phyloP scores from a whole-genome alignment of 78 protist species.

The Cavenderia fasciculata region DNA sequence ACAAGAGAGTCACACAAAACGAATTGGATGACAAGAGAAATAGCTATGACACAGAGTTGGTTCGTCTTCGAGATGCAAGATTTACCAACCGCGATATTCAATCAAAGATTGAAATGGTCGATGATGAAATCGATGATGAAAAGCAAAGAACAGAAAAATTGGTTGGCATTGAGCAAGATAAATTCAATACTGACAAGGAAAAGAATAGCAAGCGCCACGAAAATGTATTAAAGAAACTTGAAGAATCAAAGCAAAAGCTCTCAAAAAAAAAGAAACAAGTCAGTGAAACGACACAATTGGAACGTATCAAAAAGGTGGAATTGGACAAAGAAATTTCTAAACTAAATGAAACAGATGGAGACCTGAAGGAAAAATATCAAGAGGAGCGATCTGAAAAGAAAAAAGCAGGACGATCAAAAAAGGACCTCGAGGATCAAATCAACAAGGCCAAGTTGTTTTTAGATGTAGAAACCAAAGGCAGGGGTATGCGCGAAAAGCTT shows the following conservation, averaged over 20 bases:
- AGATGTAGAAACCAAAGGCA: constrained; percentile 6
- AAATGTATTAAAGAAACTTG: constrained; percentile 37
- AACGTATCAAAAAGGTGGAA: not conserved
- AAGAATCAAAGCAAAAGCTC: constrained; percentile 17
- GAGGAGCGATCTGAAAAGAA: constrained; percentile 33
- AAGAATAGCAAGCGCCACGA: constrained; percentile 12
- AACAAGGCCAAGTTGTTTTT: constrained; percentile 27
- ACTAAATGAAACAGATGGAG: constrained; percentile 6
- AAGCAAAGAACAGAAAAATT: constrained; percentile 26
- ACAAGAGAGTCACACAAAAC: constrained; percentile 34
- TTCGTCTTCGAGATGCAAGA: constrained; percentile 39
- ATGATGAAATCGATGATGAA: constrained; percentile 52
- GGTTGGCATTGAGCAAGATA: constrained; percentile 23
- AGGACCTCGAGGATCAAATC: constrained; percentile 50
- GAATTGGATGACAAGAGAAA: constrained; percentile 12
- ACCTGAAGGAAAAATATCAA: constrained; percentile 7
- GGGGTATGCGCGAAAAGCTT: constrained; percentile 11
- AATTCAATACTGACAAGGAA: not conserved
- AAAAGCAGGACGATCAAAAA: constrained; percentile 14
- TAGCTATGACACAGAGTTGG: constrained; percentile 3
- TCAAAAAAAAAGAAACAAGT: constrained; percentile 1
- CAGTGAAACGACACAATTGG: constrained; percentile 1
- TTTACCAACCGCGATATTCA: constrained; percentile 36
- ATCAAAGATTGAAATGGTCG: not conserved
- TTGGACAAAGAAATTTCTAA: constrained; percentile 4